Evolutionary conservation across 2,329 filamentous ascomycete species (phyloP).

Genomic region (Xylariaceae sp.): DNA sequence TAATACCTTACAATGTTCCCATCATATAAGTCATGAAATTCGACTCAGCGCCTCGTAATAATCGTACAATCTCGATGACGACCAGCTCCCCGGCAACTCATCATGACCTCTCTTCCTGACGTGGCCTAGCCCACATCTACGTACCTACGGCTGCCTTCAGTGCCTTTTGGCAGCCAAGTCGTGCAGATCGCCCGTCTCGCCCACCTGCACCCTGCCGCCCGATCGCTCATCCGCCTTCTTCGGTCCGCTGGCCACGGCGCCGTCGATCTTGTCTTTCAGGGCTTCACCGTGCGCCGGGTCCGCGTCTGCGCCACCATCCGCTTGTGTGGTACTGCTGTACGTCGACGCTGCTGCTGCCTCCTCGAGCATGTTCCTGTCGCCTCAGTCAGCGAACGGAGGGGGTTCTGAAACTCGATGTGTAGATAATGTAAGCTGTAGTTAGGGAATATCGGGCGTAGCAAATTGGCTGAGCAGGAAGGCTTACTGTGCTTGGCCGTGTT

Average conservation of each 20-base stretch:
- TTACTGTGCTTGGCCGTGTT: slow-evolving; percentile 28
- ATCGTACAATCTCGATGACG: not conserved
- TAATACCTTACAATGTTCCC: not conserved
- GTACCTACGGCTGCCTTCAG: slow-evolving; percentile 16
- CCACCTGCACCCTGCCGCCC: slow-evolving; percentile 37
- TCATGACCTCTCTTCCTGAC: not conserved
- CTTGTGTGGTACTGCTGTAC: slow-evolving; percentile 19
- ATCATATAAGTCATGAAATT: not conserved
- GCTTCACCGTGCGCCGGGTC: slow-evolving; percentile 29
- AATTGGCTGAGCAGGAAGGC: not conserved
- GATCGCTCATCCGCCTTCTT: slow-evolving; percentile 33
- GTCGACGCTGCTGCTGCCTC: slow-evolving; percentile 27
- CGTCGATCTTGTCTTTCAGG: slow-evolving; percentile 37
- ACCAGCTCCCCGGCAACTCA: not conserved
- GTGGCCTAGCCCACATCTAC: not conserved
- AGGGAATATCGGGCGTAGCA: not conserved
- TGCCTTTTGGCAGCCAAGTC: slow-evolving; percentile 34
- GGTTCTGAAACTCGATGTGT: not conserved
- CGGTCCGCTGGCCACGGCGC: slow-evolving; percentile 33
- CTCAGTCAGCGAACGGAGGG: too few relatives aligned
- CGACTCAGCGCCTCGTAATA: not conserved
- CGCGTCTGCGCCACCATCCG: slow-evolving; percentile 22
- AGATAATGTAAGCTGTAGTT: not conserved
- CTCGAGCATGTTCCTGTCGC: slow-evolving; percentile 28
- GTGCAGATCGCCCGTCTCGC: slow-evolving; percentile 37